Evolutionary conservation across 805 yeast genomes (phyloP), one percentile per base, ranked within the genome.

Genomic region (Saccharomycopsis capsularis): DNA sequence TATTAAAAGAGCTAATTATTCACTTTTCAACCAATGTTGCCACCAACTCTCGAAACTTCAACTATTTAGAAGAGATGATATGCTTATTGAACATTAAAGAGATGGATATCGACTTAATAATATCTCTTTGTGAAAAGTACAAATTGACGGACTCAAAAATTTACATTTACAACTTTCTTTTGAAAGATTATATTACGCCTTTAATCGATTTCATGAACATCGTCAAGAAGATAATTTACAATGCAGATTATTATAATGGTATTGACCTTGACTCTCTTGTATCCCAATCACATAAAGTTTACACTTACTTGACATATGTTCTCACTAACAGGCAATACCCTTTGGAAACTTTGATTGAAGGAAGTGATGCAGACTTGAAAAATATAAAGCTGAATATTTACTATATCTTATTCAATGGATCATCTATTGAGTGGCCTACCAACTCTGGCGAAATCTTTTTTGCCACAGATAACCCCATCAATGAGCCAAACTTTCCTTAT

Each of bases 261-360:
- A 6, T 13, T 5, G 19, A 34, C 5, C 19, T 34, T 6, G 19
- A 34, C 6, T 5, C 5, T 34, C 15, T 34, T 6, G n/a, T 6
- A 34, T 5, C 15, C n/a, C 38, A 34, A 13, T 9, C 38, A 6
- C n/a, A 54, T 30, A 70, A 69, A 53, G 66, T 79, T 2, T 82
- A 67, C 56, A 73, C 81, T 0, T 91, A 84, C 59, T 60, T 90
- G 52, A 74, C 88, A 0, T 84, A 78, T 57, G 66, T 81, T 9
- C 67, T 87, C 24, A 82, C 91, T 0, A 95, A 95, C 0, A 69
- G 93, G 48, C 83, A 81, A 51, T 91, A 81, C 60, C 97, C 97
- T 0, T 79, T 84, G 1, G 85, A 84, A 40, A 63, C 68, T 25
- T 62, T 63, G 18, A 68, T 82, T 21, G 67, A 62, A 3, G 63